These are phyloP conservation scores for Prunus kanzakura DNA, from an alignment of 306 rosid species.

Conservation along the genomic window DNA sequence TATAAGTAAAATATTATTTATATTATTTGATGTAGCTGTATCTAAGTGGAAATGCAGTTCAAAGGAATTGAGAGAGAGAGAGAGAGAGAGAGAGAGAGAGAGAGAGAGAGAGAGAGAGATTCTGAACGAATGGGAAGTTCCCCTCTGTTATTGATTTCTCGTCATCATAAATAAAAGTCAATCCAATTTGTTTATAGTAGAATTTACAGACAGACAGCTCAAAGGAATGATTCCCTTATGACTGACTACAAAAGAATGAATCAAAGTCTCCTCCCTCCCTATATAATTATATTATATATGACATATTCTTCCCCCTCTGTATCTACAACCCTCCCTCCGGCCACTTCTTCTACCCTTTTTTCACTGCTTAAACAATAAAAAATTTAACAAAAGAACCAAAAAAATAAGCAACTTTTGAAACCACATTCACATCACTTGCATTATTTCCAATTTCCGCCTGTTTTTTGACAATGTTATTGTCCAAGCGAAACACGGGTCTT, in stretches of 20 bases:
- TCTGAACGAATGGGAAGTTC: conserved; percentile 7
- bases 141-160: conserved; percentile 43
- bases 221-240: conserved; percentile 41
- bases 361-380: conserved; percentile 16
- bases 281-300: conserved; percentile 12
- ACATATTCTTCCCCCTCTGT: conserved; percentile 26
- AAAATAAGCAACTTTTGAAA: conserved; percentile 6
- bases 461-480: conserved; percentile 22
- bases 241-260: conserved; percentile 67
- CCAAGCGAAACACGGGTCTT: conserved; percentile 62
- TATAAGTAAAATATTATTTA: too few species aligned
- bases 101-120: background rate
- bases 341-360: conserved; percentile 19
- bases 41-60: too few species aligned
- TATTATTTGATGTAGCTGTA: too few species aligned
- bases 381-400: conserved; percentile 15
- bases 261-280: conserved; percentile 29
- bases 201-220: conserved; percentile 46
- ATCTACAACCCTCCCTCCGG: conserved; percentile 44
- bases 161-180: conserved; percentile 38
- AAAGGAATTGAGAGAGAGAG: background rate
- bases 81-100: conserved; percentile 2
- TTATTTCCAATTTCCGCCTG: conserved; percentile 15
- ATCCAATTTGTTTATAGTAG: conserved; percentile 14
- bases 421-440: conserved; percentile 18